These are phyloP conservation scores for Marsdenia floribunda DNA, from an alignment of 257 asterid species.

Conservation along the genomic window DNA sequence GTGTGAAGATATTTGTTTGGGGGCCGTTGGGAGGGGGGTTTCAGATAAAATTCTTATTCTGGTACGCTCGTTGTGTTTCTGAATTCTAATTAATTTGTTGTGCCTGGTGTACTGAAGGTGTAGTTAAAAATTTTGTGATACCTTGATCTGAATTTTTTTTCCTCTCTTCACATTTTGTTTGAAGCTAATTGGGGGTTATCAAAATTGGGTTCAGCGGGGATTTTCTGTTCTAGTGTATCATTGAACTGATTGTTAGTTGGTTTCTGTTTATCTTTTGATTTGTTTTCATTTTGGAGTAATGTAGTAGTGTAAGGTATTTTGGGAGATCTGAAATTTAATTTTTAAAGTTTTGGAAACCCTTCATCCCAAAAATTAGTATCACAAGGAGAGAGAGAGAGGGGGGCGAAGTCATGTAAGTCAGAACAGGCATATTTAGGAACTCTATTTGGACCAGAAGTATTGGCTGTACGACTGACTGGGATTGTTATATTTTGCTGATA, in stretches of 20 bases:
- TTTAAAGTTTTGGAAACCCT: background rate
- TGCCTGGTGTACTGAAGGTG: background rate
- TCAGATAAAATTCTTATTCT: background rate
- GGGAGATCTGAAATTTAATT: constrained; percentile 17
- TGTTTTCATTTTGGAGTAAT: background rate
- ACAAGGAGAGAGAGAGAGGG: background rate
- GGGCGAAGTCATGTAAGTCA: background rate
- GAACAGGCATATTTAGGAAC: background rate
- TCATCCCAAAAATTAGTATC: background rate
- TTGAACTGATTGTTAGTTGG: constrained; percentile 1
- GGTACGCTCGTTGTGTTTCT: background rate
- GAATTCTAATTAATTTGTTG: background rate
- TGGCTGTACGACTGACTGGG: background rate
- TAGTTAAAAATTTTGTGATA: background rate
- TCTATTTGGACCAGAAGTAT: background rate
- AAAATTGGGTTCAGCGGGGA: background rate
- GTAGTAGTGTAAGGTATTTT: background rate
- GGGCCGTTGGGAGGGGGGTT: too few species aligned
- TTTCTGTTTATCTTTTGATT: background rate
- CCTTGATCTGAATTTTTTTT: constrained; percentile 11
- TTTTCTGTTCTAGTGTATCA: background rate
- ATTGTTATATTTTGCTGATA: background rate
- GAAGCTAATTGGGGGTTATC: background rate
- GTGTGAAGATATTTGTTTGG: background rate
- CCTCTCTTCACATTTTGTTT: background rate